phyloP scores from a whole-genome alignment of 805 yeast species.

The Metschnikowia proteae region DNA sequence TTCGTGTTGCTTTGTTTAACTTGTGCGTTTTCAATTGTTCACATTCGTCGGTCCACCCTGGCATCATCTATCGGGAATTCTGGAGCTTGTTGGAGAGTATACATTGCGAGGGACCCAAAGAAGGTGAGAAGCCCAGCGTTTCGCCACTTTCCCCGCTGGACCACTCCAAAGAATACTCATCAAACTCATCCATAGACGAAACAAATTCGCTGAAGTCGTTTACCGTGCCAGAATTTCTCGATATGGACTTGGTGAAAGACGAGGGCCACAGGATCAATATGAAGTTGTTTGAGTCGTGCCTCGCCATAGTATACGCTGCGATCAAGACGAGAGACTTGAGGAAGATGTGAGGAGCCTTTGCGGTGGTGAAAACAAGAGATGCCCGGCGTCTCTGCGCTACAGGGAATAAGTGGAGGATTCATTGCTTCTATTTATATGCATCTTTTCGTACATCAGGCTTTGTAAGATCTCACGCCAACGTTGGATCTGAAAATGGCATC shows the following conservation, averaged over 20 bases:
- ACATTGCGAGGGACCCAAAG: not conserved
- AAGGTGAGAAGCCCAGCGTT: not conserved
- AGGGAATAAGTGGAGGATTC: not conserved
- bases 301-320: constrained; percentile 8
- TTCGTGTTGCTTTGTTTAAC: constrained; percentile 6
- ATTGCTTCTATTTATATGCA: constrained; percentile 3
- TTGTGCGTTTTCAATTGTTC: constrained; percentile 9
- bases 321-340: constrained; percentile 6
- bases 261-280: constrained; percentile 13
- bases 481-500: constrained; percentile 88
- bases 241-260: not conserved
- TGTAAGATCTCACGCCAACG: constrained; percentile 72
- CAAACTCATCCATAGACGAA: not conserved
- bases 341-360: not conserved
- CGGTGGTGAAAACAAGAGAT: too few relatives aligned
- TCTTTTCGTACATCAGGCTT: constrained; percentile 42
- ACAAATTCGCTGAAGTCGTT: not conserved
- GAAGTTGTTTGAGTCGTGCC: constrained; percentile 12
- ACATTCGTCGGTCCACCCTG: constrained; percentile 4
- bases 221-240: constrained; percentile 1
- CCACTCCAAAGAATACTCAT: not conserved
- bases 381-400: not conserved
- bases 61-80: not conserved
- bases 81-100: not conserved
- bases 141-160: not conserved